Base-by-base conservation (phyloP, 1,284 basidiomycete genomes). In the Fomitiporia mediterranea region DNA sequence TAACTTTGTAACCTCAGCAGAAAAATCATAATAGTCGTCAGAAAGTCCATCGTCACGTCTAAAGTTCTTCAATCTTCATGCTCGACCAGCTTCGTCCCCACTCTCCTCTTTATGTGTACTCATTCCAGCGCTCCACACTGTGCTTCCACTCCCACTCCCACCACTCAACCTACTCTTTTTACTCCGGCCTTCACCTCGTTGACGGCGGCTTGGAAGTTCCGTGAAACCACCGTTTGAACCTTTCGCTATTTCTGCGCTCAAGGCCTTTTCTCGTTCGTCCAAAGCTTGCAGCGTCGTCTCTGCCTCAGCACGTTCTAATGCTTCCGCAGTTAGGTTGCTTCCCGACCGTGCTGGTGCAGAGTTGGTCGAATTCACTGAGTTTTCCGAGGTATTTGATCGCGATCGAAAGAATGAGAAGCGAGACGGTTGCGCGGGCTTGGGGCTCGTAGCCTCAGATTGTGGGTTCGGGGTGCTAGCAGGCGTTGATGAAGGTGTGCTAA, bases 51-150 rank as follows among this genome's bases (percentile, higher is more conserved):
- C 48, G 50, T 4, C 23, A 8, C 50, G 19, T 34, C 39, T 28
- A 58, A 47, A 17, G 9, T 39, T 37, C 23, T 39, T 43, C 17
- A n/a, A n/a, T 23, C 15, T 13, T 39, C 17, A 43, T 47, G 46
- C 35, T 32, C 37, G 35, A n/a, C 42, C 15, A 17, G 40, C 49
- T 28, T 59, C 52, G 32, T 60, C 57, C 19, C 55, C 53, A 25
- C 55, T 52, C 8, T 60, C 64, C 58, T 81, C 81, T 8, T 70
- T 80, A 39, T 74, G 74, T 40, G 71, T 78, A 63, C 83, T 83
- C 83, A 89, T 84, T 25, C 88, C 88, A 46, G 88, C 88, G 66
- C 88, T 90, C 83, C 84, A 91, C 25, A 91, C 86, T 1, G 89
- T 91, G 66, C 86, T 87, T 2, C 84, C 85, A 62, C 80, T 80